Evolutionary conservation across 164 flowering plant genomes (phyloP), one percentile per base, ranked within the genome.

Genomic region (Buxus sempervirens): DNA sequence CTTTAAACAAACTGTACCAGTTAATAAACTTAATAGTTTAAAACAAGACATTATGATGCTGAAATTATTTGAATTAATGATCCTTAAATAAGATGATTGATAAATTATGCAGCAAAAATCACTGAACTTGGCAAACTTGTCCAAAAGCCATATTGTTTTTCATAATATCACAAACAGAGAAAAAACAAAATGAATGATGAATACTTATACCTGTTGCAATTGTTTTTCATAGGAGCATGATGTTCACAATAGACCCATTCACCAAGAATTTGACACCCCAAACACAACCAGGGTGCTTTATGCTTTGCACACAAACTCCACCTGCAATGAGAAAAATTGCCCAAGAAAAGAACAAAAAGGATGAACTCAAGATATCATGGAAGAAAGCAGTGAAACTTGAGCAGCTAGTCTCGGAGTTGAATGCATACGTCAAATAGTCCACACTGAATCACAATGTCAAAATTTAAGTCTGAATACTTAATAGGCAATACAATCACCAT

Each of bases 211-310:
- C 97, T 89, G 78, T 89, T 89, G 63, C 67, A 60, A 78, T 83
- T 90, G 78, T 87, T 87, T 32, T 55, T 97, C 98, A 85, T 96
- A 98, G 45, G 98, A 96, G 75, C 99, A 96, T 64, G 97, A 98
- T 2, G 98, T n/a, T 96, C 60, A 90, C 86, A 66, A 93, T 82
- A 70, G 93, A 97, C n/a, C 99, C 99, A 81, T 90, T 88, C 61
- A 81, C 89, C 83, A 96, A 80, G 75, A 96, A 96, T 75, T 93
- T 96, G 58, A 76, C 85, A 82, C 93, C 98, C 99, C 99, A 93
- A 68, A 93, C 97, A 77, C 98, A 96, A 59, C 99, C 99, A 77
- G 99, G 99, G 76, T 96, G 99, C 75, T 96, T 97, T 70, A 96
- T 79, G 85, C 91, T 96, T 75, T 96, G 99, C 58, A 93, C 74